Conservation (phyloP, 805 yeast genomes). For the Kuraishia ogatae region DNA sequence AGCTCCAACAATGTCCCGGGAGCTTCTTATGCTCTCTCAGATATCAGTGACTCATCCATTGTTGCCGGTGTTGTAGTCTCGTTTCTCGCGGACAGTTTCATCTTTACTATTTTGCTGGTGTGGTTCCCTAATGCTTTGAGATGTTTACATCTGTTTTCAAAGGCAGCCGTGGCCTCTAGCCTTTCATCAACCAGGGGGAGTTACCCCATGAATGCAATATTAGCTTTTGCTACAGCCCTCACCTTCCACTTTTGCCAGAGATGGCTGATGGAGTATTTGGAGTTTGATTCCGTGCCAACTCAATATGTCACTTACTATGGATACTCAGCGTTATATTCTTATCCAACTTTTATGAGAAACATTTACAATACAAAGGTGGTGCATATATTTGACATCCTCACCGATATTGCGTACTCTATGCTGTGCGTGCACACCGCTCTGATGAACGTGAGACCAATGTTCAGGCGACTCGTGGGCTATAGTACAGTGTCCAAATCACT, state of each 20-base stretch:
- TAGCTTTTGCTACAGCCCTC: constrained; percentile 11
- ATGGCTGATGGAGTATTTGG: neutral
- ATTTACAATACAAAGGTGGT: neutral
- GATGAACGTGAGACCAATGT: constrained; percentile 17
- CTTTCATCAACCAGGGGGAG: constrained; percentile 20
- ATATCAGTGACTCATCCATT: neutral
- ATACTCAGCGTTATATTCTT: neutral
- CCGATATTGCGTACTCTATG: constrained; percentile 18
- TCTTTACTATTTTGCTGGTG: neutral
- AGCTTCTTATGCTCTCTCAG: neutral
- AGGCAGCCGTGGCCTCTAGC: constrained; percentile 24
- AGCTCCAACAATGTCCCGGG: neutral
- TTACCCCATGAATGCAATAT: constrained; percentile 18
- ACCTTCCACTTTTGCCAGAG: neutral
- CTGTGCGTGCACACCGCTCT: constrained; percentile 21
- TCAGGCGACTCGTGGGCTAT: constrained; percentile 10
- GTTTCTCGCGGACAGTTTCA: neutral
- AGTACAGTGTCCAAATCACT: constrained; percentile 11
- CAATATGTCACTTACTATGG: neutral
- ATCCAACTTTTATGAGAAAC: neutral
- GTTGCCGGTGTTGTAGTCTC: neutral
- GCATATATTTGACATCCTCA: constrained; percentile 12
- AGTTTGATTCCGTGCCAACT: neutral
- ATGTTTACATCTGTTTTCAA: constrained; percentile 19
- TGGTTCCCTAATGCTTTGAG: constrained; percentile 9